These are phyloP conservation scores for Salvia miltiorrhiza DNA, from an alignment of 257 asterid genomes.

Conservation along the genomic window DNA sequence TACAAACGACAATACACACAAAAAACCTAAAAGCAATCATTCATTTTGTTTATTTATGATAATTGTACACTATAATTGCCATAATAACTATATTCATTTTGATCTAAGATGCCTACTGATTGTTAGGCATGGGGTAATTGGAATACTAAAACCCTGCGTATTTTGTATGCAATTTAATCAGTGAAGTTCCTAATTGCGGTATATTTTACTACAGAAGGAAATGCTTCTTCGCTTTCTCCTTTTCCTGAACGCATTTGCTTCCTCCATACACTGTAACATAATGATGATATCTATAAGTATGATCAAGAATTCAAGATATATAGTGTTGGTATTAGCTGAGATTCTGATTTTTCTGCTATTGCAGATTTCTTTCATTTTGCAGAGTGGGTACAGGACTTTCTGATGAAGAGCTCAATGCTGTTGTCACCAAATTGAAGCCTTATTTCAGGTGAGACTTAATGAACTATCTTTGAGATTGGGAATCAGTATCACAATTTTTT, in stretches of 20 bases:
- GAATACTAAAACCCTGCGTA: too few species aligned
- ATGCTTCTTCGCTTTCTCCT: neutral
- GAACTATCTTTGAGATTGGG: neutral
- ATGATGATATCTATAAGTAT: neutral
- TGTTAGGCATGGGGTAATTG: too few species aligned
- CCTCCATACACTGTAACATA: neutral
- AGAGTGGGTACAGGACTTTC: slow-evolving; percentile 98
- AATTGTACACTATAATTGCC: too few species aligned
- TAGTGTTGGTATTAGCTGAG: neutral
- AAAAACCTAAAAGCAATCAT: too few species aligned
- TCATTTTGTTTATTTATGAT: too few species aligned
- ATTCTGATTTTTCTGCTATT: slow-evolving; percentile 35
- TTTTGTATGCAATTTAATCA: too few species aligned
- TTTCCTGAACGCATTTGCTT: neutral
- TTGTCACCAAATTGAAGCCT: slow-evolving; percentile 80
- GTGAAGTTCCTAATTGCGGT: too few species aligned
- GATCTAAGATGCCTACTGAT: too few species aligned
- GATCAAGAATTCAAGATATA: slow-evolving; percentile 17
- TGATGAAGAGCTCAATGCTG: slow-evolving; percentile 79
- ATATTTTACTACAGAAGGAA: too few species aligned
- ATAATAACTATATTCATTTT: too few species aligned
- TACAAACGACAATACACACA: too few species aligned
- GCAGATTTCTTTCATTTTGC: slow-evolving; percentile 98
- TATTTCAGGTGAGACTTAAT: slow-evolving; percentile 57
- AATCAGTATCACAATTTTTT: neutral